Conservation (phyloP, 331 rosid genomes). For the Erythrophleum ivorense region DNA sequence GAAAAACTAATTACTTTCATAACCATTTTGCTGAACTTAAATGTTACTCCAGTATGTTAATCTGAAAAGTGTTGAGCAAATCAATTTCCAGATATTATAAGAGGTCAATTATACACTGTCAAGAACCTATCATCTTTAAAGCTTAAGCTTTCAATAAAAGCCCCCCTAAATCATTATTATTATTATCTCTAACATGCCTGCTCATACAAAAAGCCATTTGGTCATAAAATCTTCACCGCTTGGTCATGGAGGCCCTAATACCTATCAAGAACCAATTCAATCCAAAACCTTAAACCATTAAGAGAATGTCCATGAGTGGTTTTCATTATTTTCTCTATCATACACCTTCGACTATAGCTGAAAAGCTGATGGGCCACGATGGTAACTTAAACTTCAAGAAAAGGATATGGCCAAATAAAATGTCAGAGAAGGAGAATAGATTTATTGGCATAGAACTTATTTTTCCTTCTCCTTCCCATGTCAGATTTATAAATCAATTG, state of each 20-base stretch:
- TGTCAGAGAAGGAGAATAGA: background rate
- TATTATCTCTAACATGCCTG: background rate
- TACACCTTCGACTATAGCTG: background rate
- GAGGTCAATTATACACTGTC: background rate
- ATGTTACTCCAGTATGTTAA: background rate
- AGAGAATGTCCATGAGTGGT: background rate
- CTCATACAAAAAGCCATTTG: background rate
- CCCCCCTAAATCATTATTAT: background rate
- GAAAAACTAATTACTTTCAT: background rate
- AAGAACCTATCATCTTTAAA: background rate
- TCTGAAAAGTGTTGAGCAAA: conserved; percentile 5
- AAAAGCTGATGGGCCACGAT: background rate
- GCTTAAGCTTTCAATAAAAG: background rate
- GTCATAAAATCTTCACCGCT: background rate
- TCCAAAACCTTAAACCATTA: background rate
- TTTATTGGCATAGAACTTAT: background rate
- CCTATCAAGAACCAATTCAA: background rate
- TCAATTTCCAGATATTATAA: background rate
- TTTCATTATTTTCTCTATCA: background rate
- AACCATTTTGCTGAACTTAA: background rate
- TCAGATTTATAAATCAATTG: background rate
- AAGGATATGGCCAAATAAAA: background rate
- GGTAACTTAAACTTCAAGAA: background rate
- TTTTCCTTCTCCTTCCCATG: background rate
- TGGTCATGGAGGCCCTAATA: background rate